Evolutionary conservation across 371 early-diverging fungal species (phyloP), one percentile per base, ranked within the genome.

Genomic region (Racocetra persica): DNA sequence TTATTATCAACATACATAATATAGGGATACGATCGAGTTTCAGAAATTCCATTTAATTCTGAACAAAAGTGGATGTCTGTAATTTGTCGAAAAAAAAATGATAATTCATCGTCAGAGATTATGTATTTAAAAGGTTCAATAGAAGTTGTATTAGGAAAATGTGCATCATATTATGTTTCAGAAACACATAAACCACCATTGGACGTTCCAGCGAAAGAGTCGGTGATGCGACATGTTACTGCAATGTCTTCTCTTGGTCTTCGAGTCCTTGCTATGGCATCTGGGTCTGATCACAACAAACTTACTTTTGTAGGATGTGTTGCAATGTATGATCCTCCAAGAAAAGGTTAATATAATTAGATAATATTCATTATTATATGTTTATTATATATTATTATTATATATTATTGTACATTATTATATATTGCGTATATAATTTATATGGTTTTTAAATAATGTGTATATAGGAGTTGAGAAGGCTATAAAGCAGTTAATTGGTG

Each of bases 31-130:
- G 87, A 89, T 73, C 89, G 96, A 18, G 79, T 94, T 14, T 85
- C 90, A 0, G 97, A 97, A 87, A 84, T 89, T 51, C 96, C 99
- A 4, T 98, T 98, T 85, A 93, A 90, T 82, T 94, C 95, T 6
- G 97, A 97, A n/a, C 88, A 90, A 69, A 98, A 98, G 88, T 93
- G 83, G 83, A 98, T 98, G 98, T 87, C 89, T 73, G 94, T 95
- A 22, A 84, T 85, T 32, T 92, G 90, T 22, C 32, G 82, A 80
- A 7, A 77, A 80, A 60, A 49, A 67, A 32, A 81, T 81, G 32
- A 82, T 76, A 65, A 80, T 79, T 18, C 72, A 60, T 13, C 63
- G 26, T 7, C 55, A 2, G 86, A 88, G 26, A 84, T 81, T 0
- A 72, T 86, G 14, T 95, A 89, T 78, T 87, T 94, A 45, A 96